Conservation (phyloP, 192 early-diverging fungal genomes). For the Podila epicladia region DNA sequence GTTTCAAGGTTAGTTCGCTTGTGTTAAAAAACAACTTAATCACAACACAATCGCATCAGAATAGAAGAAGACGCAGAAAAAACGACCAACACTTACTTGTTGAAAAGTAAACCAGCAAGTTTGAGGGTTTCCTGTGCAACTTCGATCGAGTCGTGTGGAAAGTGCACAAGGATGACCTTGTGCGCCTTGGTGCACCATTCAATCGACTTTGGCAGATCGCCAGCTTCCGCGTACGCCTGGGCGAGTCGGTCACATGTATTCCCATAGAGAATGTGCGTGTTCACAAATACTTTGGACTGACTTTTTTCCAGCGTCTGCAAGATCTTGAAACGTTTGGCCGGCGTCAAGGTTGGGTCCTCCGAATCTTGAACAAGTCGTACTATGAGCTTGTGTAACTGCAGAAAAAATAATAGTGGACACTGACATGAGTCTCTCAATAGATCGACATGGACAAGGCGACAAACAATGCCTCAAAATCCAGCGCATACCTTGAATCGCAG, state of each 20-base stretch:
- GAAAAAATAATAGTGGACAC: neutral
- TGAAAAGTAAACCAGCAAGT: slow-evolving; percentile 43
- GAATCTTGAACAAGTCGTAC: slow-evolving; percentile 18
- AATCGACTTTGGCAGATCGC: slow-evolving; percentile 21
- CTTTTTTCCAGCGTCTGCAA: slow-evolving; percentile 25
- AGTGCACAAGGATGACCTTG: slow-evolving; percentile 45
- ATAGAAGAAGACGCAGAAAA: neutral
- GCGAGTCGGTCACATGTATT: slow-evolving; percentile 46
- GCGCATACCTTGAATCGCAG: slow-evolving; percentile 16
- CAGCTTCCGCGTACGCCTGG: slow-evolving; percentile 27
- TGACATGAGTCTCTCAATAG: neutral
- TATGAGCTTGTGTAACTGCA: slow-evolving; percentile 29
- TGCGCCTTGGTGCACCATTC: slow-evolving; percentile 45
- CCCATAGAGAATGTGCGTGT: slow-evolving; percentile 34
- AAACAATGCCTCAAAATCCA: neutral
- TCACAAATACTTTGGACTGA: slow-evolving; percentile 27
- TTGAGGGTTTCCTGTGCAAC: slow-evolving; percentile 47
- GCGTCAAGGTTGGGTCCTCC: slow-evolving; percentile 14
- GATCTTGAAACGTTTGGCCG: slow-evolving; percentile 7
- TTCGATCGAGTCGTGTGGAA: slow-evolving; percentile 47
- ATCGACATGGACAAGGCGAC: neutral
- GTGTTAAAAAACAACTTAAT: neutral
- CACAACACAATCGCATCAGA: neutral
- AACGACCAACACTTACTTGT: slow-evolving; percentile 13
- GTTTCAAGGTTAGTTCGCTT: neutral